Conservation (phyloP, 352 stramenopile species). For the Pythium phragmitis region DNA sequence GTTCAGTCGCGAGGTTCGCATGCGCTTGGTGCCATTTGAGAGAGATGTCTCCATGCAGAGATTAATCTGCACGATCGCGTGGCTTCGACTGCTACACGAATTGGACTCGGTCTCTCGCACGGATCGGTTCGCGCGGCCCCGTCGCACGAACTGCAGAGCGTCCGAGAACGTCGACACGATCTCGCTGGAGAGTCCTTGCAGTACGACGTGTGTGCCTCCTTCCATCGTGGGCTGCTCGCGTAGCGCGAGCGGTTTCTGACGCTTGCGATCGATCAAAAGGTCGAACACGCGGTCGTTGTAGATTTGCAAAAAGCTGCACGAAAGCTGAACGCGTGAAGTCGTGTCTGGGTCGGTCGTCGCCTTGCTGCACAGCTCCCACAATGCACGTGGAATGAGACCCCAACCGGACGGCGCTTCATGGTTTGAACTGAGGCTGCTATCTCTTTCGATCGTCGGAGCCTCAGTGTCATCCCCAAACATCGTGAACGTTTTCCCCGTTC, state of each 20-base stretch:
- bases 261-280: slow-evolving; percentile 70
- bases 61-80: slow-evolving; percentile 91
- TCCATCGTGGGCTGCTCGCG: slow-evolving; percentile 60
- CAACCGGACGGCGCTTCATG: slow-evolving; percentile 17
- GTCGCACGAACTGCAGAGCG: slow-evolving; percentile 52
- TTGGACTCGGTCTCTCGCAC: slow-evolving; percentile 88
- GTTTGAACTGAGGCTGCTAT: not conserved
- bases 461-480: slow-evolving; percentile 72
- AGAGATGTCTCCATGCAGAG: slow-evolving; percentile 42
- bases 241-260: slow-evolving; percentile 69
- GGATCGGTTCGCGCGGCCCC: slow-evolving; percentile 54
- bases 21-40: slow-evolving; percentile 37
- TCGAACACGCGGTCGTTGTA: slow-evolving; percentile 95
- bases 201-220: slow-evolving; percentile 47
- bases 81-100: slow-evolving; percentile 82
- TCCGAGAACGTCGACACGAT: slow-evolving; percentile 40
- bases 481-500: slow-evolving; percentile 92
- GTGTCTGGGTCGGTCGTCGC: slow-evolving; percentile 7
- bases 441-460: not conserved
- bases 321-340: slow-evolving; percentile 41
- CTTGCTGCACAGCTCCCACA: slow-evolving; percentile 61
- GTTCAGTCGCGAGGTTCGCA: slow-evolving; percentile 59
- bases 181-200: slow-evolving; percentile 64
- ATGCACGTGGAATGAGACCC: slow-evolving; percentile 81
- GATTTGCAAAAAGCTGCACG: slow-evolving; percentile 91